Conservation (phyloP, 179 eudicot genomes). For the Beta macrorhiza region DNA sequence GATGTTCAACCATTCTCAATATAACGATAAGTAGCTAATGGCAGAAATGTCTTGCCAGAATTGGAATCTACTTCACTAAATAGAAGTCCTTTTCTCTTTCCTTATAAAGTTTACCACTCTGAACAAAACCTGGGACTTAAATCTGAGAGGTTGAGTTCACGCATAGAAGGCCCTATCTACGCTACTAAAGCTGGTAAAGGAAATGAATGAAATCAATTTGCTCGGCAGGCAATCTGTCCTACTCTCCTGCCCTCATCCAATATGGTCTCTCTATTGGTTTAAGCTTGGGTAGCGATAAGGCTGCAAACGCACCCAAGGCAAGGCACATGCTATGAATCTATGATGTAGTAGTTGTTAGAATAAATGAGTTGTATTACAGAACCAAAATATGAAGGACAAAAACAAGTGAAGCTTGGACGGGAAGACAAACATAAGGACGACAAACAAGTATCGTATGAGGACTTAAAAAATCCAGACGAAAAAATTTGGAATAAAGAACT, state of each 20-base stretch:
- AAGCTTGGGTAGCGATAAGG: neutral
- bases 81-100: no score
- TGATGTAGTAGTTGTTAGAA: neutral
- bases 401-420: neutral
- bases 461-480: neutral
- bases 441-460: neutral
- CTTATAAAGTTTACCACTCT: no score
- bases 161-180: no score
- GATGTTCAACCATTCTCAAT: neutral
- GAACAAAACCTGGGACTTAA: no score
- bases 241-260: neutral
- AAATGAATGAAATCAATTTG: no score
- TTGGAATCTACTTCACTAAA: no score
- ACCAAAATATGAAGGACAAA: neutral
- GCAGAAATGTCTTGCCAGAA: neutral
- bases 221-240: no score
- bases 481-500: constrained; percentile 3
- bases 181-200: no score
- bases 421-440: constrained; percentile 8
- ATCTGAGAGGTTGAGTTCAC: no score
- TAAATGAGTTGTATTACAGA: neutral
- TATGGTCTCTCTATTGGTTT: neutral
- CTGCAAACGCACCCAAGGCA: constrained; percentile 1
- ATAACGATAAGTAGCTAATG: neutral
- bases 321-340: neutral